Base-by-base conservation (phyloP, 441 rosid species). In the Croton setiger region DNA sequence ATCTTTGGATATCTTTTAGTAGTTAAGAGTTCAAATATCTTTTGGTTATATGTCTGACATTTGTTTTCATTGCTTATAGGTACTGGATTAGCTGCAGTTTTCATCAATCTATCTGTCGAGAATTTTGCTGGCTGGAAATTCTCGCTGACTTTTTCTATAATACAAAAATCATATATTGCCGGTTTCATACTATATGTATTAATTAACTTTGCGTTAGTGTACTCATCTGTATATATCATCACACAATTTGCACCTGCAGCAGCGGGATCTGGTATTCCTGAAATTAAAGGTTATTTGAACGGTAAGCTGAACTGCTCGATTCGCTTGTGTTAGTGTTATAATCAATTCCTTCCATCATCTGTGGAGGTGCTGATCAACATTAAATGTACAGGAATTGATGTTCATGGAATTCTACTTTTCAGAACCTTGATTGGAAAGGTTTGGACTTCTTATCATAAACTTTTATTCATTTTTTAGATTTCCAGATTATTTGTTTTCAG, bases 361-460 rank as follows among this genome's bases (percentile, higher is more conserved):
- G 36, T 63, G 0, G 35, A 41, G 68, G 70, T 8, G 33, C 63
- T 74, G 69, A 37, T 67, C 33, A 18, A 20, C 5, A 35, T 72
- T 61, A 60, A 64, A 27, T 61, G 31, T 67, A 80, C 81, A 92
- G 99, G 98, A 72, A 73, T 90, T 81, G 99, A 95, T 82, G 83
- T 90, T 64, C 98, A 76, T 54, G 99, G 99, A 1, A 85, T 88
- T 74, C 90, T 95, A 75, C 92, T 95, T 63, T 88, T 92, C 83
- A 86, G 99, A 90, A 95, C 99, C 59, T 89, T 92, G 72, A 79
- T 95, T 62, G 99, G 98, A 78, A 95, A 95, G 98, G 99, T 95
- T 66, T 21, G 69, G 45, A 60, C 72, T 74, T 73, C 44, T 23
- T 47, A 55, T 45, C 23, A 17, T 67, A 49, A n/a, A 58, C n/a